Conservation (phyloP, 495 filamentous ascomycete genomes). For the Trichoderma asperelloides region DNA sequence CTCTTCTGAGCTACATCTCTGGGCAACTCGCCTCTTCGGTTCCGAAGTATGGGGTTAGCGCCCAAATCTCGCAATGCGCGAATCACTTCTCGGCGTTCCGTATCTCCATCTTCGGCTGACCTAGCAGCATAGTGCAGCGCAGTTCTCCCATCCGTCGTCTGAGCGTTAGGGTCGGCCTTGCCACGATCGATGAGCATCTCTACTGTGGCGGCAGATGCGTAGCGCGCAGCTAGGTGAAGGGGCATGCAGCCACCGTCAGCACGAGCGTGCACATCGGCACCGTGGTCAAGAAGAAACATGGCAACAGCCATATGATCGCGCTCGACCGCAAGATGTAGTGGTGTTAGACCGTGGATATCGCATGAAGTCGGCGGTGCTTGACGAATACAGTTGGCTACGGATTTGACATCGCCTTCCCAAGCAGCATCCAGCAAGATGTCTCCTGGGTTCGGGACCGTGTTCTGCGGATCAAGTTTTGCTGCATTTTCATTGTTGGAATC, state of each 20-base stretch:
- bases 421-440: constrained; percentile 9
- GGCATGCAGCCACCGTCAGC: constrained; percentile 20
- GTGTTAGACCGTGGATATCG: constrained; percentile 11
- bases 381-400: not conserved
- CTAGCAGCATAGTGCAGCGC: constrained; percentile 9
- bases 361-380: constrained; percentile 4
- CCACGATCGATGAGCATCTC: constrained; percentile 10
- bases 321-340: constrained; percentile 33
- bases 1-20: constrained; percentile 10
- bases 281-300: constrained; percentile 28
- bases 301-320: constrained; percentile 30
- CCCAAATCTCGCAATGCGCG: constrained; percentile 6
- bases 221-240: constrained; percentile 22
- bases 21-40: constrained; percentile 2
- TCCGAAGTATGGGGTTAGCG: not conserved
- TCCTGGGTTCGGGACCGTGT: not conserved
- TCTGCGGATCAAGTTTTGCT: not conserved
- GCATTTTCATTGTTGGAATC: not conserved
- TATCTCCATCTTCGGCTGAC: constrained; percentile 5
- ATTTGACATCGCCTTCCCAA: constrained; percentile 7
- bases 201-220: constrained; percentile 1
- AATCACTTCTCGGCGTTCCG: constrained; percentile 8
- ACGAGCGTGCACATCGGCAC: constrained; percentile 24
- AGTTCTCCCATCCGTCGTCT: constrained; percentile 7
- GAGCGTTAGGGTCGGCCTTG: constrained; percentile 6